Conservation (phyloP, 1,139 yeast species). For the Magnusiomyces suaveolens region DNA sequence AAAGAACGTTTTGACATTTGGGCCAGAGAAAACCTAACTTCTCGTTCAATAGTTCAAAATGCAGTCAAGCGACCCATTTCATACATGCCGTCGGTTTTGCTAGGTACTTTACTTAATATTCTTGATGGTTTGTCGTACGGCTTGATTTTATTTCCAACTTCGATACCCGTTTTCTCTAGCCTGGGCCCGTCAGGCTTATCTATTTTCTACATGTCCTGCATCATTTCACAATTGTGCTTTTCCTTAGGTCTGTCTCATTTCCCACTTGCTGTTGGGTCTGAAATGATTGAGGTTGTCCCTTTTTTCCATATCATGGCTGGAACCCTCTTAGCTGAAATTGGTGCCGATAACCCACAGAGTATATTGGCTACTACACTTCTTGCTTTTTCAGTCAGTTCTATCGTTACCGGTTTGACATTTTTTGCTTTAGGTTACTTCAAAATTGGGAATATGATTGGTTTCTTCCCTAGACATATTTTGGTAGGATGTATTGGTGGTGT, state of each 20-base stretch:
- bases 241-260: constrained; percentile 89
- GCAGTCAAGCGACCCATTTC: constrained; percentile 34
- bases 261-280: constrained; percentile 85
- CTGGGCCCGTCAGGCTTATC: constrained; percentile 86
- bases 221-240: constrained; percentile 76
- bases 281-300: constrained; percentile 97
- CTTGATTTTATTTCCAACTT: constrained; percentile 90
- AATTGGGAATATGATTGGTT: constrained; percentile 81
- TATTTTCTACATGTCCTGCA: constrained; percentile 86
- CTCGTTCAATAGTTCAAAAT: constrained; percentile 11
- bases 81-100: constrained; percentile 67
- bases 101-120: constrained; percentile 76
- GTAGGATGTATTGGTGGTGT: constrained; percentile 99
- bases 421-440: constrained; percentile 64
- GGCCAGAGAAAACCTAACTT: constrained; percentile 8
- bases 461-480: constrained; percentile 89
- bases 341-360: constrained; percentile 45
- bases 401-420: constrained; percentile 80
- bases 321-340: constrained; percentile 50
- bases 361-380: constrained; percentile 81
- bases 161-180: constrained; percentile 63
- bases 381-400: constrained; percentile 71
- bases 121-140: constrained; percentile 93
- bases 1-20: constrained; percentile 10
- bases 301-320: constrained; percentile 93